Evolutionary conservation across 192 early-diverging fungal genomes (phyloP), one percentile per base, ranked within the genome.

Genomic region (Coemansia sp.): DNA sequence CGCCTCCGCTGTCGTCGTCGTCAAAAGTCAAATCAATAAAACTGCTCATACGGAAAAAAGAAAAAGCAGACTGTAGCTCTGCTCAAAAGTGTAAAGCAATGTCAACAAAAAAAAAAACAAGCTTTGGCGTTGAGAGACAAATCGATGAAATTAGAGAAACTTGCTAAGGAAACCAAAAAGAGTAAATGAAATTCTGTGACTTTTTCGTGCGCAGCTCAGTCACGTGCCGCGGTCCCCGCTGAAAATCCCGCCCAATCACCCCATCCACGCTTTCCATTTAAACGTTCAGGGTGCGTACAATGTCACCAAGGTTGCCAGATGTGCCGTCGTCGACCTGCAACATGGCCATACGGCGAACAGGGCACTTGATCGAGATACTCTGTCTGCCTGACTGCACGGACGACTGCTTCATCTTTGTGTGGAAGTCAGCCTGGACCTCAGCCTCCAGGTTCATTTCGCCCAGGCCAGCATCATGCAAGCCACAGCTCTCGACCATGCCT

Each of bases 401-500:
- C 27, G 74, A 58, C 69, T 76, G 74, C 69, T 74, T 76, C 75
- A 77, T 73, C 53, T 71, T 82, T 6, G 80, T 82, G 64, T 68
- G 80, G 70, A 76, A 73, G 63, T 82, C 80, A 24, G 80, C 67
- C 49, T 82, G 80, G 6, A 82, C 68, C 47, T 82, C 80, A 3
- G 68, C 80, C 36, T 82, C 80, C 8, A 82, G 75, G 44, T 71
- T 82, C 61, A 82, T 82, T 57, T 82, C 75, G 60, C 80, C 80
- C 62, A 77, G 55, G 12, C 80, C 80, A 7, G 80, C 38, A 63
- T 82, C 80, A 31, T 82, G 80, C 36, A 82, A 63, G 12, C 80
- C 80, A 38, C 80, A 82, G 75, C 80, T 82, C 65, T 82, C 80
- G 3, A 82, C 75, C 80, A 82, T 64, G 61, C 80, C 80, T 36